These are phyloP conservation scores for Cladosporium austrohemisphaericum DNA, from an alignment of 2,329 filamentous ascomycete species.

Conservation along the genomic window DNA sequence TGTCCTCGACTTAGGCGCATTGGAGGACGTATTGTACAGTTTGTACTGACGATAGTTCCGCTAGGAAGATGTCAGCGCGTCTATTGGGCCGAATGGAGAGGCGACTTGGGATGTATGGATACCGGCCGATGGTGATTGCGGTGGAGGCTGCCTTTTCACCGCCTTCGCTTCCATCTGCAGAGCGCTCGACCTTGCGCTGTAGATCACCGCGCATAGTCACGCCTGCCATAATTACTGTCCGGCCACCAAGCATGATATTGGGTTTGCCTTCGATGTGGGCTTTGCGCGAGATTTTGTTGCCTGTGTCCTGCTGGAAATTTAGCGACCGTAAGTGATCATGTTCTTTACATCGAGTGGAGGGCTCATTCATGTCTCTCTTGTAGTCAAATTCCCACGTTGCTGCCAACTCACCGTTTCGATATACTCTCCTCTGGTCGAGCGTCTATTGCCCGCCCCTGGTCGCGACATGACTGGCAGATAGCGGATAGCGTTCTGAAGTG, in stretches of 20 bases:
- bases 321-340: conserved; percentile 4
- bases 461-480: no score
- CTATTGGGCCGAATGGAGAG: no score
- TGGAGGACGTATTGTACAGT: conserved; percentile 76
- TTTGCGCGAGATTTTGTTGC: conserved; percentile 95
- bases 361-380: not conserved
- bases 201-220: conserved; percentile 93
- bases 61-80: conserved; percentile 42
- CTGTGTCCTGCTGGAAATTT: conserved; percentile 70
- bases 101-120: no score
- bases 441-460: conserved; percentile 40
- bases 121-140: conserved; percentile 73
- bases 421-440: conserved; percentile 82
- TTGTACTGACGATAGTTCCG: conserved; percentile 82
- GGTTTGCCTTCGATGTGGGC: conserved; percentile 90
- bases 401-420: conserved; percentile 76
- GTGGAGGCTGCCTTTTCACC: conserved; percentile 30
- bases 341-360: not conserved
- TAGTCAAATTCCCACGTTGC: not conserved
- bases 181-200: conserved; percentile 41
- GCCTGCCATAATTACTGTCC: conserved; percentile 89
- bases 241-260: conserved; percentile 95
- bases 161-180: conserved; percentile 29
- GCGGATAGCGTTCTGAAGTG: no score
- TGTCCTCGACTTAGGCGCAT: conserved; percentile 67